A percentile compares a stretch with the other conserved stretches of the same genome.
These are phyloP conservation scores for Xylaria castorea DNA, from an alignment of 495 filamentous ascomycete genomes.

Conservation along the genomic window DNA sequence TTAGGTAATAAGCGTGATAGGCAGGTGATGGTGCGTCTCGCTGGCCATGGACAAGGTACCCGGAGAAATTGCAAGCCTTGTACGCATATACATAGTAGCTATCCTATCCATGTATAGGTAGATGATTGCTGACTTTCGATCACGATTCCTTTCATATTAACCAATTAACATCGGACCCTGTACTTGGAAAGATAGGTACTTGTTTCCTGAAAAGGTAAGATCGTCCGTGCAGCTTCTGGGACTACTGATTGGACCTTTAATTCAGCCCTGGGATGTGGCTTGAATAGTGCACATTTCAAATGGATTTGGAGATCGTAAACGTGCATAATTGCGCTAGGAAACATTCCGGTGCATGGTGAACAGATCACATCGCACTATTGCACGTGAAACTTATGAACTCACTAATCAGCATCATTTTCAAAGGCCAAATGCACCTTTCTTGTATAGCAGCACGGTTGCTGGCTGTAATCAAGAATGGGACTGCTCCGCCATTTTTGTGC, in stretches of 20 bases:
- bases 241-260: conserved; percentile 10
- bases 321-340: conserved; percentile 11
- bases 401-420: not conserved
- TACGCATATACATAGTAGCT: not conserved
- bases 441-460: not conserved
- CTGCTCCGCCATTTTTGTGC: not conserved
- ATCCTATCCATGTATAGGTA: conserved; percentile 2
- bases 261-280: conserved; percentile 19
- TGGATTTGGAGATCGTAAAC: conserved; percentile 19
- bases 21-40: conserved; percentile 3
- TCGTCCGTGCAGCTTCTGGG: conserved; percentile 5
- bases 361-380: conserved; percentile 21
- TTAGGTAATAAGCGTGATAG: conserved; percentile 12
- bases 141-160: not conserved
- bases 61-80: conserved; percentile 24
- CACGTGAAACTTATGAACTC: conserved; percentile 13
- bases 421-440: conserved; percentile 10
- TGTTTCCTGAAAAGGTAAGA: conserved; percentile 6
- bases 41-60: conserved; percentile 26
- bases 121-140: not conserved
- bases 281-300: conserved; percentile 12
- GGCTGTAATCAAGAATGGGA: not conserved
- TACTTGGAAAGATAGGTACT: not conserved
- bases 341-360: conserved; percentile 21
- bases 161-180: not conserved